phyloP scores from a whole-genome alignment of 2,329 filamentous ascomycete genomes.

The Akanthomyces dipterigenus region DNA sequence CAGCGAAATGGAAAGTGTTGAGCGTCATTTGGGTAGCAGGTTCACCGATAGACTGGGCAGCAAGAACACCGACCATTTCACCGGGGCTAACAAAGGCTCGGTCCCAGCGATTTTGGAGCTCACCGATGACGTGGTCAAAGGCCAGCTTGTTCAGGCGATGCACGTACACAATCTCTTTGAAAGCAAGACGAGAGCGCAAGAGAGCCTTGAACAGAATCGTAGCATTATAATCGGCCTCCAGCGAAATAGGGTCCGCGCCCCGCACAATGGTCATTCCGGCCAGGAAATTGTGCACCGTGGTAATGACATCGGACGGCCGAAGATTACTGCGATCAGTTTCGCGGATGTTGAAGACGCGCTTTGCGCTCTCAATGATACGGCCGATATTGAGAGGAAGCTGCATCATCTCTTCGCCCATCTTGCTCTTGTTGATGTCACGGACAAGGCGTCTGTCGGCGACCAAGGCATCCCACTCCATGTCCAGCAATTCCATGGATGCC shows the following conservation, averaged over 20 bases:
- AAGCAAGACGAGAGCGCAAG: constrained; percentile 80
- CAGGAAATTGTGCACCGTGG: constrained; percentile 67
- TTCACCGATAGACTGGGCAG: constrained; percentile 97
- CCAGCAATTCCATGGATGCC: constrained; percentile 78
- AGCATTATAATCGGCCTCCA: constrained; percentile 80
- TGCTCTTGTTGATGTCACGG: constrained; percentile 57
- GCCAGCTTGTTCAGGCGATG: constrained; percentile 85
- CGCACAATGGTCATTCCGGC: constrained; percentile 78
- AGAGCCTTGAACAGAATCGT: constrained; percentile 90
- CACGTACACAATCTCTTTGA: constrained; percentile 83
- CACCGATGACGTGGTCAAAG: constrained; percentile 86
- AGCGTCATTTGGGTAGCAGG: constrained; percentile 98
- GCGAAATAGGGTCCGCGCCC: constrained; percentile 72
- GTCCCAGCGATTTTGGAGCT: constrained; percentile 82
- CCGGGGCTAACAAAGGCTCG: constrained; percentile 82
- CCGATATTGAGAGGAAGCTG: constrained; percentile 88
- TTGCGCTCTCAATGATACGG: constrained; percentile 85
- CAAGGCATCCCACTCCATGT: constrained; percentile 80
- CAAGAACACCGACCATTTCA: constrained; percentile 97
- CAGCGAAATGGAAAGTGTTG: constrained; percentile 99
- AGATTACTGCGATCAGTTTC: constrained; percentile 81
- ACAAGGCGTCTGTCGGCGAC: constrained; percentile 67
- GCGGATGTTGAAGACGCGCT: constrained; percentile 85
- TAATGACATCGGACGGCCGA: constrained; percentile 80
- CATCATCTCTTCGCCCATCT: constrained; percentile 77